Base-by-base conservation (phyloP, 163 green algal species). In the Prototheca wickerhamii region DNA sequence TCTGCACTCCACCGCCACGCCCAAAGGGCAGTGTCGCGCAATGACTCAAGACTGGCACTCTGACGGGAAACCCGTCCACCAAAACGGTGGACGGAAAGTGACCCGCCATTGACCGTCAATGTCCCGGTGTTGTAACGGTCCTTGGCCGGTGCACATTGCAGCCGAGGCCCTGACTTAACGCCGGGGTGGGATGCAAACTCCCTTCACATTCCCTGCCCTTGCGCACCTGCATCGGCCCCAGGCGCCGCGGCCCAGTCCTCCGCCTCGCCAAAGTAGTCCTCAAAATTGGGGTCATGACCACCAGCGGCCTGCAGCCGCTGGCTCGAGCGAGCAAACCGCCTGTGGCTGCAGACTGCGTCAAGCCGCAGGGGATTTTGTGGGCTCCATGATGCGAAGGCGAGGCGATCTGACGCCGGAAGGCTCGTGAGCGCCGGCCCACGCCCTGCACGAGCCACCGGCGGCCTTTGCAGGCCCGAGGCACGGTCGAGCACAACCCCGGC, bases 111-210 rank as follows among this genome's bases (percentile, higher is more conserved):
- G 37, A n/a, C 61, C 60, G 67, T 63, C n/a, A 34, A 49, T 74
- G 29, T 74, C 29, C 68, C 68, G 69, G 68, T 28, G 54, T 54
- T 68, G 68, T 74, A 74, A 74, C 68, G 42, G 68, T 69, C 53
- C 35, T 51, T 40, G 31, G 32, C 64, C 46, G 57, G 61, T 35
- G 68, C 50, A 18, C 8, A 30, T 15, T 32, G 26, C 7, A 46
- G 37, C 31, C 37, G n/a, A 56, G 37, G 61, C 63, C 68, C 68
- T 74, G 68, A 74, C 68, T 65, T 69, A 44, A 55, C 51, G n/a
- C 50, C 54, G 30, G 61, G 33, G 5, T 35, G 35, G n/a, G 5
- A 4, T 1, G 26, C 6, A 29, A 4, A 23, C 33, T 46, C 20
- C 20, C 0, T 26, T 29, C 0, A 31, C 1, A 5, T 29, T 37